Conservation (phyloP, 2,329 filamentous ascomycete genomes). For the Sclerotinia spermophila region DNA sequence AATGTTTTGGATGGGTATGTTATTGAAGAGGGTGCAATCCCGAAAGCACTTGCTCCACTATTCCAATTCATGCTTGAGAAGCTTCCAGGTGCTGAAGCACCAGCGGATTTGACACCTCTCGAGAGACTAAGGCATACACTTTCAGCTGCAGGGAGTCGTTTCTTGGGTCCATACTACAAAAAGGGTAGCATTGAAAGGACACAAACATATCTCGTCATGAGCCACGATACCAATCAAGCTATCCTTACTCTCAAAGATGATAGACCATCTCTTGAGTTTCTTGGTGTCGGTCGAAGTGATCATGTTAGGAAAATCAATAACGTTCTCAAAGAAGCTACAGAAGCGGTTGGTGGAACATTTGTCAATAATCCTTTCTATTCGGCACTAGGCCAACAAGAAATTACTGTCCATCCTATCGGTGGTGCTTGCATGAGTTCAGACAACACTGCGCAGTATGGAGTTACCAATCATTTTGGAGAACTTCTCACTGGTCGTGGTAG, state of each 20-base stretch:
- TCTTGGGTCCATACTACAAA: slow-evolving; percentile 55
- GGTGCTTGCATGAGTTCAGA: slow-evolving; percentile 61
- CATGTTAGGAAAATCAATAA: slow-evolving; percentile 52
- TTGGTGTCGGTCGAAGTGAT: slow-evolving; percentile 54
- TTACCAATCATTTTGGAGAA: slow-evolving; percentile 58
- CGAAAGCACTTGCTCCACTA: slow-evolving; percentile 52
- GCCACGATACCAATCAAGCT: slow-evolving; percentile 49
- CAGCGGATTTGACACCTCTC: slow-evolving; percentile 40
- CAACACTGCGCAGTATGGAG: slow-evolving; percentile 54
- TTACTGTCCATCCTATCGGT: slow-evolving; percentile 65
- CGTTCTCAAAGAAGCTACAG: slow-evolving; percentile 52
- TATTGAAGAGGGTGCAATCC: slow-evolving; percentile 61
- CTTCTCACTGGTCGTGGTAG: slow-evolving; percentile 51
- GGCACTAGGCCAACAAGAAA: slow-evolving; percentile 52
- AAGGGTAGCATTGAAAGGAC: slow-evolving; percentile 56
- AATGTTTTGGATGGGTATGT: slow-evolving; percentile 60
- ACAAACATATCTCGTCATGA: slow-evolving; percentile 56
- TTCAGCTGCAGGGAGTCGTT: slow-evolving; percentile 49
- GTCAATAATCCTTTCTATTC: slow-evolving; percentile 56
- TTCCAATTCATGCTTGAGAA: slow-evolving; percentile 55
- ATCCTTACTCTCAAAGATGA: slow-evolving; percentile 56
- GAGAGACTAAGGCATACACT: slow-evolving; percentile 46
- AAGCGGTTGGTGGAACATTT: slow-evolving; percentile 56
- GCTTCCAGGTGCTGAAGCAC: slow-evolving; percentile 46
- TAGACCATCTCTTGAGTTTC: slow-evolving; percentile 56